phyloP scores from a whole-genome alignment of 164 flowering plant species.

The Tetrastigma voinierianum region DNA sequence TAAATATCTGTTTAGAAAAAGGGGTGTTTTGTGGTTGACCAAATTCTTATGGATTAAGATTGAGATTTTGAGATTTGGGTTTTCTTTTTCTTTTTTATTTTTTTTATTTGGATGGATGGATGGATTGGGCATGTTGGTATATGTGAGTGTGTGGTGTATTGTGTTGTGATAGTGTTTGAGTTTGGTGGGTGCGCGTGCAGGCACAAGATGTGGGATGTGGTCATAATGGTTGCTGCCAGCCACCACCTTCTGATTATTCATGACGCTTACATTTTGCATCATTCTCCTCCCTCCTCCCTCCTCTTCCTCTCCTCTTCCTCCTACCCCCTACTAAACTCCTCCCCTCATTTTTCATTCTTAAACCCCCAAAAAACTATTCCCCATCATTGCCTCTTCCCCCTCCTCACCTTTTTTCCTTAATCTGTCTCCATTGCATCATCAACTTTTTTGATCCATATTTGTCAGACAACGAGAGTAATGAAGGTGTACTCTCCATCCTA shows the following conservation, averaged over 20 bases:
- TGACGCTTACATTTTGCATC: constrained; percentile 28
- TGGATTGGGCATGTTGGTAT: background rate
- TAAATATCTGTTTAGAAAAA: background rate
- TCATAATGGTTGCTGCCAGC: constrained; percentile 40
- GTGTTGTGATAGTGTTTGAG: constrained; percentile 4
- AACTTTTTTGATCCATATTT: no score
- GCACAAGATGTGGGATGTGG: constrained; percentile 31
- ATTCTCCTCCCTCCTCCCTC: constrained; percentile 11
- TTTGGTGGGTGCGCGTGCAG: constrained; percentile 53
- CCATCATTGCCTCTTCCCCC: constrained; percentile 14
- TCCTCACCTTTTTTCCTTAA: background rate
- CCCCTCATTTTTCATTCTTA: constrained; percentile 15
- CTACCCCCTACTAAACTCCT: constrained; percentile 5
- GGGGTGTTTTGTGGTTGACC: constrained; percentile 28
- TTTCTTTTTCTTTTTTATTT: no score
- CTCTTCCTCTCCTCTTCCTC: constrained; percentile 17
- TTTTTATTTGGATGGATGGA: no score
- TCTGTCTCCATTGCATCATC: background rate
- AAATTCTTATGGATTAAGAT: background rate
- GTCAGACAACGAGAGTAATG: no score
- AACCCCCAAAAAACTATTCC: constrained; percentile 23
- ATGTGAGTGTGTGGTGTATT: background rate
- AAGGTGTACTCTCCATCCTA: no score
- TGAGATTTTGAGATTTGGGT: background rate
- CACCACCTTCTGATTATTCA: constrained; percentile 33